Percentiles rank a stretch among this genome's conserved stretches.
Conservation (phyloP, 2,329 filamentous ascomycete species). For the Xylariales sp. region DNA sequence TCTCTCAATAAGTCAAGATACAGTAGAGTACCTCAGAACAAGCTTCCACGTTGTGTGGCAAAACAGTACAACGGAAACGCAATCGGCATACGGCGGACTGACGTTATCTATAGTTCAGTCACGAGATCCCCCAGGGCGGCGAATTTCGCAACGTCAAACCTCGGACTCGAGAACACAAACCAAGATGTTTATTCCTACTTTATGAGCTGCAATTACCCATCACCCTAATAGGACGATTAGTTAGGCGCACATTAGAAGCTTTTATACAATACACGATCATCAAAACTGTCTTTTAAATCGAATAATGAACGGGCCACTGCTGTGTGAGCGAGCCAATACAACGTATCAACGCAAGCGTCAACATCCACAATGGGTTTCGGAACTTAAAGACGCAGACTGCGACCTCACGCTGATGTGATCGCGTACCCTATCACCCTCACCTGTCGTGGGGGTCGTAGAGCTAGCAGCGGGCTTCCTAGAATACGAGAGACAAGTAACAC, state of each 20-base stretch:
- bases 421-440: not conserved
- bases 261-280: not conserved
- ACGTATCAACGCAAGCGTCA: not conserved
- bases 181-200: not conserved
- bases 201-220: not conserved
- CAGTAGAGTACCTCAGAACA: not conserved
- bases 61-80: not conserved
- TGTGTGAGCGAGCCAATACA: not conserved
- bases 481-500: not conserved
- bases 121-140: not conserved
- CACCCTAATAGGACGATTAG: not conserved
- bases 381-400: not conserved
- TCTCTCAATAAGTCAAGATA: not conserved
- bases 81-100: not conserved
- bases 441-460: not conserved
- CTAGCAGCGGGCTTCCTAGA: not conserved
- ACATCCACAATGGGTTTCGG: not conserved
- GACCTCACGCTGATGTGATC: not conserved
- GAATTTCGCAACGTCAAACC: not conserved
- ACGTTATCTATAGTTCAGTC: not conserved
- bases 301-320: not conserved
- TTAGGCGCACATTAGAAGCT: not conserved
- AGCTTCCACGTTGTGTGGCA: not conserved
- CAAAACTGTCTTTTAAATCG: not conserved
- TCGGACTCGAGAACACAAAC: too few species aligned